Evolutionary conservation across 2,329 filamentous ascomycete genomes (phyloP).

Genomic region (Keithomyces neogunnii): DNA sequence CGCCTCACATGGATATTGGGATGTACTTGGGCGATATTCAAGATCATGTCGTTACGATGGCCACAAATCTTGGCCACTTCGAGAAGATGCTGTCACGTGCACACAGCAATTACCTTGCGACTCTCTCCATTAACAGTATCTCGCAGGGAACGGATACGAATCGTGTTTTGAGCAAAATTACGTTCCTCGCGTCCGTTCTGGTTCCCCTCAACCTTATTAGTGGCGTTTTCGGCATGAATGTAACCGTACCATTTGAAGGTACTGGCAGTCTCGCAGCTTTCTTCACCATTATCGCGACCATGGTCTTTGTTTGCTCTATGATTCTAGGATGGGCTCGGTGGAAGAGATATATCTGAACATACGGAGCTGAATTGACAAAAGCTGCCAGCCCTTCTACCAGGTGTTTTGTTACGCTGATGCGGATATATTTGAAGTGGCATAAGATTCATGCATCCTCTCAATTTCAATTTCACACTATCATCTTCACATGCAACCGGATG

Average conservation of each 20-base stretch:
- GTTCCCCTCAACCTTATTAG: constrained; percentile 92
- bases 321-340: constrained; percentile 38
- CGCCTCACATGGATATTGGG: constrained; percentile 91
- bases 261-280: constrained; percentile 46
- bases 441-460: too few species aligned
- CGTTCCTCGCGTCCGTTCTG: constrained; percentile 86
- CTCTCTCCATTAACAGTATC: constrained; percentile 87
- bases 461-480: too few species aligned
- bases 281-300: constrained; percentile 39
- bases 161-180: constrained; percentile 87
- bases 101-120: constrained; percentile 93
- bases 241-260: constrained; percentile 56
- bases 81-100: constrained; percentile 94
- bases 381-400: too few species aligned
- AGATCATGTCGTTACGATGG: constrained; percentile 99
- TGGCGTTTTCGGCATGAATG: constrained; percentile 83
- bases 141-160: constrained; percentile 83
- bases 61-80: constrained; percentile 89
- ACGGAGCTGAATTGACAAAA: neutral
- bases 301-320: constrained; percentile 43
- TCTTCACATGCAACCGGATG: too few species aligned
- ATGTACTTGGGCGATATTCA: constrained; percentile 96
- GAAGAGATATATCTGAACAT: constrained; percentile 35
- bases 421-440: too few species aligned
- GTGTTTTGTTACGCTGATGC: too few species aligned